Conservation (phyloP, 164 flowering plant species). For the Liquidambar formosana region DNA sequence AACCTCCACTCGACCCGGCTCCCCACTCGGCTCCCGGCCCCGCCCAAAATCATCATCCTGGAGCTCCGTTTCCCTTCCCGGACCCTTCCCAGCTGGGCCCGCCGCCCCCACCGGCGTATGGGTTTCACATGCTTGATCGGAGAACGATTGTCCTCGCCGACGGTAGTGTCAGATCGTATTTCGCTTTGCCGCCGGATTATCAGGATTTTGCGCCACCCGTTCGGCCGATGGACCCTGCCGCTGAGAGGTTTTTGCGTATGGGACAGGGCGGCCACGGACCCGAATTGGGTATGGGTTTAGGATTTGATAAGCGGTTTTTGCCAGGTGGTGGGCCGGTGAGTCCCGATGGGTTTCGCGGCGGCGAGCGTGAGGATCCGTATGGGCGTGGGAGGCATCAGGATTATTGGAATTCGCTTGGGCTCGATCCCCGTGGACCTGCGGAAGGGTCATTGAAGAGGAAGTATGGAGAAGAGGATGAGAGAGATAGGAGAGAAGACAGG, state of each 20-base stretch:
- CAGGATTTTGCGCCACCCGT: conserved; percentile 47
- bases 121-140: conserved; percentile 91
- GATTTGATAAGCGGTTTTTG: conserved; percentile 3
- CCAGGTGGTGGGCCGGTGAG: conserved; percentile 7
- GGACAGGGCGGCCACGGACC: conserved; percentile 21
- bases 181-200: conserved; percentile 88
- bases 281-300: neutral
- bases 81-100: conserved; percentile 40
- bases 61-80: conserved; percentile 29
- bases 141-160: conserved; percentile 80
- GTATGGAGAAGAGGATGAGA: conserved; percentile 47
- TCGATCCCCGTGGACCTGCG: conserved; percentile 35
- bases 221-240: conserved; percentile 25
- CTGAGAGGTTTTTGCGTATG: conserved; percentile 29
- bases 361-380: conserved; percentile 19
- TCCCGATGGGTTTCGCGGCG: conserved; percentile 26
- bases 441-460: conserved; percentile 63
- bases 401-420: conserved; percentile 52
- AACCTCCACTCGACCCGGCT: neutral
- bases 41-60: neutral
- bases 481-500: conserved; percentile 21
- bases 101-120: conserved; percentile 68
- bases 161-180: conserved; percentile 80
- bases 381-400: conserved; percentile 36
- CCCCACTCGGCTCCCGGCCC: conserved; percentile 10